Evolutionary conservation across 192 early-diverging fungal genomes (phyloP), one percentile per base, ranked within the genome.

Genomic region (Backusella mclennaniae): DNA sequence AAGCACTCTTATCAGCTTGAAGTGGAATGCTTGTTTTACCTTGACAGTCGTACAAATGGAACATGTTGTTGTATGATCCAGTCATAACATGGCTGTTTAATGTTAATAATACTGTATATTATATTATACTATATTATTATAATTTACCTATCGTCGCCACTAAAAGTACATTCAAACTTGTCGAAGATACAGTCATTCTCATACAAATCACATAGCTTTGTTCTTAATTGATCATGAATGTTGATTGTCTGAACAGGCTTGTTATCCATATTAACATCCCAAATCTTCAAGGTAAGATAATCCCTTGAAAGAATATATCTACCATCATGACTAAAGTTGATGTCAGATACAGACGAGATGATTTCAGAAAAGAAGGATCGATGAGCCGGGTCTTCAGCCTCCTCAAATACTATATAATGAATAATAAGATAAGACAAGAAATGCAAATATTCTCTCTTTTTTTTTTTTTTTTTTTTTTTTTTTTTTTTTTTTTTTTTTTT

Each of bases 101-200:
- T 33, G 33, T 33, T 33, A 33, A 33, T 33, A 33, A 33, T 3
- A 33, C 33, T 33, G 33, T 33, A 33, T 33, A 33, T 33, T 33
- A 33, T 3, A 33, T 33, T 33, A 33, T 33, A 33, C 3, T 33
- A 33, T 33, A 33, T 33, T 3, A 3, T 33, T 33, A 33, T 33
- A 33, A 3, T 33, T 33, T 91, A 96, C 92, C 87, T 89, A 80
- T 96, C 96, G 76, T 97, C 93, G 39, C 96, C 97, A 82, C 95
- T 96, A 75, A 98, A 96, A 52, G 92, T 96, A 88, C 96, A 98
- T 84, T 99, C 98, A 79, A 99, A 99, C 89, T 99, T 99, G 90
- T 99, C 98, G 89, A 99, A 99, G 82, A 99, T 99, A 82, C 96
- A 98, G 83, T 99, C 98, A 85, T 98, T 99, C 79, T 99, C 98